Evolutionary conservation across 1,284 basidiomycete genomes (phyloP).

Genomic region (Xerocomus nothofagi): DNA sequence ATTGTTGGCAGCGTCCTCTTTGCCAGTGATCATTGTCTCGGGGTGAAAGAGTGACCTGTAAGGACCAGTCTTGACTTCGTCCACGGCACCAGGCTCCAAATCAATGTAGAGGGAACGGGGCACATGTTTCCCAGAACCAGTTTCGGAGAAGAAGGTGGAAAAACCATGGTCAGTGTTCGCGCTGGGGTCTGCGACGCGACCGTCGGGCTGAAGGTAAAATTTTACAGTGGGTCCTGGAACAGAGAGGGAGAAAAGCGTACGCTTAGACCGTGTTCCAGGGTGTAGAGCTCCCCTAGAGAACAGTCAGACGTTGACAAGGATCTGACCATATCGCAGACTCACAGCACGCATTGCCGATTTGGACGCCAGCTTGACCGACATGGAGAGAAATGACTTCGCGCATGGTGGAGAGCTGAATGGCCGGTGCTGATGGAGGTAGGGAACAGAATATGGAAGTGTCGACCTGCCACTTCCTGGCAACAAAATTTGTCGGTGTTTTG

Average conservation of each 20-base stretch:
- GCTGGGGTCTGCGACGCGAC: conserved; percentile 77
- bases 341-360: conserved; percentile 96
- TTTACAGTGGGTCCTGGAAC: background rate
- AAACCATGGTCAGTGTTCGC: conserved; percentile 86
- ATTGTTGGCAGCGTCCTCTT: conserved; percentile 99
- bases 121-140: conserved; percentile 93
- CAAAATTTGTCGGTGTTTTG: conserved; percentile 31
- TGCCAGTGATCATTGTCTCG: conserved; percentile 97
- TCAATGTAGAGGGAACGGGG: conserved; percentile 98
- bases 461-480: too few relatives aligned
- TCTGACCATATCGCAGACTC: conserved; percentile 33
- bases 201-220: conserved; percentile 70
- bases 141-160: conserved; percentile 95
- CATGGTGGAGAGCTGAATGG: conserved; percentile 42
- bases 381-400: conserved; percentile 92
- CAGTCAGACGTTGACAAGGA: conserved; percentile 4
- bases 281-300: conserved; percentile 72
- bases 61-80: conserved; percentile 93
- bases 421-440: conserved; percentile 10
- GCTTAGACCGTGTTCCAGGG: conserved; percentile 95
- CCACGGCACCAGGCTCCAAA: conserved; percentile 94
- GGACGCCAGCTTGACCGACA: conserved; percentile 93
- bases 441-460: conserved; percentile 5
- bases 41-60: conserved; percentile 98
- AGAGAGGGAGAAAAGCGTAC: conserved; percentile 45